Percentiles rank a stretch among this genome's conserved stretches.
Conservation (phyloP, 805 yeast species). For the Hemisphaericaspora nanyangensis region DNA sequence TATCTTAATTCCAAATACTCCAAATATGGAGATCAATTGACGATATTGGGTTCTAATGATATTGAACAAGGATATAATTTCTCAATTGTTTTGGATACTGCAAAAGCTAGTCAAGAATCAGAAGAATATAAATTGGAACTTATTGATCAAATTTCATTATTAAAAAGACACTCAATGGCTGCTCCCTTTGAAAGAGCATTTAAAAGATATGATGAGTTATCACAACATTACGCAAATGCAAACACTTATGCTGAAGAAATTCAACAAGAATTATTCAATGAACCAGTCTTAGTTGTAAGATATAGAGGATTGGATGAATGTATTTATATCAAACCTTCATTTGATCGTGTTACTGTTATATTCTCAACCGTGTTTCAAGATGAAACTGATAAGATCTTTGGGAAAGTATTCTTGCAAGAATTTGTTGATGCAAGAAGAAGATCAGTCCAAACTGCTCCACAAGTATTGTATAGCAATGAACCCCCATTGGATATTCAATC, state of each 20-base stretch:
- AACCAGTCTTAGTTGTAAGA: conserved; percentile 63
- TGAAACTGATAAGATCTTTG: conserved; percentile 91
- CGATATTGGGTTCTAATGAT: conserved; percentile 25
- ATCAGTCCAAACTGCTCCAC: conserved; percentile 97
- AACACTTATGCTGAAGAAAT: conserved; percentile 43
- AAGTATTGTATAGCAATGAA: conserved; percentile 84
- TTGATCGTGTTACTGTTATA: conserved; percentile 94
- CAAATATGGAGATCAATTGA: conserved; percentile 25
- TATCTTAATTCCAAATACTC: conserved; percentile 52
- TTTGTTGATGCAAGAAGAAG: conserved; percentile 95
- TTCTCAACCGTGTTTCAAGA: conserved; percentile 94
- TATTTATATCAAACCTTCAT: conserved; percentile 85
- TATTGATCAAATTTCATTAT: conserved; percentile 61
- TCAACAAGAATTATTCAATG: conserved; percentile 42
- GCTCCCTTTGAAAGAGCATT: conserved; percentile 92
- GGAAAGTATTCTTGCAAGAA: conserved; percentile 86
- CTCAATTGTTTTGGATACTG: conserved; percentile 66
- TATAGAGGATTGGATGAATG: conserved; percentile 88
- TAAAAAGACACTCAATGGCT: conserved; percentile 85
- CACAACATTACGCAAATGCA: conserved; percentile 41
- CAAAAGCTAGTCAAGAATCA: conserved; percentile 23
- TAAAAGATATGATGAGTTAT: conserved; percentile 66
- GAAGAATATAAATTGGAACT: conserved; percentile 50
- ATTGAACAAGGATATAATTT: conserved; percentile 81
- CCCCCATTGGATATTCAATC: conserved; percentile 77